Evolutionary conservation across 2,329 filamentous ascomycete genomes (phyloP).

Genomic region (Penicillium frequentans): DNA sequence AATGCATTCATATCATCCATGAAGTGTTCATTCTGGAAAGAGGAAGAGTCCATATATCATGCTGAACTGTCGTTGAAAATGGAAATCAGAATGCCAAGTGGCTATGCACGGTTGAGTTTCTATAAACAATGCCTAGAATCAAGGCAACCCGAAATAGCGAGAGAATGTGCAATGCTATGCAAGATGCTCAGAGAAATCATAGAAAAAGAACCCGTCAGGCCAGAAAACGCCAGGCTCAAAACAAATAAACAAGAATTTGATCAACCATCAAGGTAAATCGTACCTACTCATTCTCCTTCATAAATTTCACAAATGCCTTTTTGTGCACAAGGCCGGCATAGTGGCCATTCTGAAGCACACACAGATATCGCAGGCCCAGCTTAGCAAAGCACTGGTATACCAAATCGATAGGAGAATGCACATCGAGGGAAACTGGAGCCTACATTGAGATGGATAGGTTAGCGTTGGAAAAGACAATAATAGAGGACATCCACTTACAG

Average conservation of each 20-base stretch:
- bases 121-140: background rate
- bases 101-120: background rate
- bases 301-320: constrained; percentile 93
- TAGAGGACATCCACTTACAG: constrained; percentile 52
- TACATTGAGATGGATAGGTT: constrained; percentile 27
- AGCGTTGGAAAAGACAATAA: constrained; percentile 3
- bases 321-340: constrained; percentile 95
- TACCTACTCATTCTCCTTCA: constrained; percentile 73
- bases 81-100: background rate
- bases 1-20: background rate
- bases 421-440: constrained; percentile 85
- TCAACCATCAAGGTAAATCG: constrained; percentile 2
- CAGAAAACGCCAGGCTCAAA: background rate
- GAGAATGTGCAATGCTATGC: constrained; percentile 1
- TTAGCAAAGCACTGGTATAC: constrained; percentile 98
- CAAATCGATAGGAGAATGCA: constrained; percentile 86
- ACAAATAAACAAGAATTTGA: background rate
- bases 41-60: background rate
- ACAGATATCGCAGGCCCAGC: constrained; percentile 87
- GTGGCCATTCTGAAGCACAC: constrained; percentile 77
- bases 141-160: background rate
- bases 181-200: background rate
- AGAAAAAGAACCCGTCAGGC: background rate
- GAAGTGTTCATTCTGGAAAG: background rate
- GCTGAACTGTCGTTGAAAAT: background rate